Percentiles rank a stretch among this genome's conserved stretches.
Conservation (phyloP, 306 rosid genomes). For the Glycine latifolia region DNA sequence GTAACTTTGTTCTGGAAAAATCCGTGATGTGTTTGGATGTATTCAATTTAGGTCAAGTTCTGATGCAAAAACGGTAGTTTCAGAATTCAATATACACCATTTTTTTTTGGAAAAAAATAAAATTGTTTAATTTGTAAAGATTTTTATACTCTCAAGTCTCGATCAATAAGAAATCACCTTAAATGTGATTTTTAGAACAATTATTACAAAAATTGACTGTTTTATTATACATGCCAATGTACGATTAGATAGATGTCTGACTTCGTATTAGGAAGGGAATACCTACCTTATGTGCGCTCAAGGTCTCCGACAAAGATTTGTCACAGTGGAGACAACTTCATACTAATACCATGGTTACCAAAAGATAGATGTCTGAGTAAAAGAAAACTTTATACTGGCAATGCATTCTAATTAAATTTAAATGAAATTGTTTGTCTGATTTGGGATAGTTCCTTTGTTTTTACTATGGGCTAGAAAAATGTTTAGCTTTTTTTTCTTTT, state of each 20-base stretch:
- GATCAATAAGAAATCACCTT: not conserved
- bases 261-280: too few species aligned
- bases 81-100: not conserved
- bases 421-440: not conserved
- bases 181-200: not conserved
- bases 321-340: too few species aligned
- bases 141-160: not conserved
- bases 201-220: not conserved
- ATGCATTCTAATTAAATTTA: not conserved
- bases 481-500: not conserved
- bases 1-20: conserved; percentile 6
- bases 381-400: not conserved
- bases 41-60: not conserved
- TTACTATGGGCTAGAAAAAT: not conserved
- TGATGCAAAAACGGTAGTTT: conserved; percentile 14
- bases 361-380: not conserved
- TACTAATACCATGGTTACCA: too few species aligned
- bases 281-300: too few species aligned
- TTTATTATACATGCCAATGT: not conserved
- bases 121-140: not conserved
- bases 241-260: not conserved
- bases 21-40: not conserved
- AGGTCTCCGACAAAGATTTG: too few species aligned
- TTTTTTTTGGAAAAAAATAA: not conserved
- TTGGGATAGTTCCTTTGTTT: not conserved